phyloP scores from a whole-genome alignment of 2,329 filamentous ascomycete species.

The Diplodia corticola region DNA sequence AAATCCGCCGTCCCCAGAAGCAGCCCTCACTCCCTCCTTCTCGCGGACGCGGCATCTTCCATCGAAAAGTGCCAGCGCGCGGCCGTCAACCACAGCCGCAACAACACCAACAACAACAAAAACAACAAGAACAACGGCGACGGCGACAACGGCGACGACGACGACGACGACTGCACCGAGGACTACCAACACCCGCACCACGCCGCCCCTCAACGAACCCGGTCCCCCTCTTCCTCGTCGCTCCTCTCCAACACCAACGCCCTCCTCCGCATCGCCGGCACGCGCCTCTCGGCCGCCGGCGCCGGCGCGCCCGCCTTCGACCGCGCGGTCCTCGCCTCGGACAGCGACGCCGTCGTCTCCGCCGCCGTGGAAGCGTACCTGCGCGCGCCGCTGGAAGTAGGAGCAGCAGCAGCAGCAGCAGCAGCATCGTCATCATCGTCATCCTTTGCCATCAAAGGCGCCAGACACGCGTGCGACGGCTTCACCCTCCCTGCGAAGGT shows the following conservation, averaged over 20 bases:
- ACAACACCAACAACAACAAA: background rate
- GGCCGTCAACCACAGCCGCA: constrained; percentile 16
- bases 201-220: too few relatives aligned
- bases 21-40: background rate
- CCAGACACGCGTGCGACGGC: constrained; percentile 32
- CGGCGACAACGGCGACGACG: too few relatives aligned
- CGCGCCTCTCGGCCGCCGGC: constrained; percentile 33
- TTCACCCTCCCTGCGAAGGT: constrained; percentile 32
- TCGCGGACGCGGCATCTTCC: constrained; percentile 27
- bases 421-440: background rate
- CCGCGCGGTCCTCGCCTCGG: constrained; percentile 32
- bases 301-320: constrained; percentile 32
- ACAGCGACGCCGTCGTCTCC: constrained; percentile 30
- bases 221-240: constrained; percentile 23
- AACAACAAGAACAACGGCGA: too few relatives aligned
- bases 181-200: background rate
- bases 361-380: constrained; percentile 31
- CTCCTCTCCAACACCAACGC: constrained; percentile 39
- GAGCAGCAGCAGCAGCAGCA: constrained; percentile 10
- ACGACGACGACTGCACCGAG: background rate
- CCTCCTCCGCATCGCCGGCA: constrained; percentile 36
- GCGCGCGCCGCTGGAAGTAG: constrained; percentile 28
- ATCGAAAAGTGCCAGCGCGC: constrained; percentile 31
- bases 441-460: constrained; percentile 31
- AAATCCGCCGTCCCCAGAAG: too few relatives aligned